Evolutionary conservation across 1,284 basidiomycete species (phyloP).

Genomic region (Erythrobasidium hasegawianum): DNA sequence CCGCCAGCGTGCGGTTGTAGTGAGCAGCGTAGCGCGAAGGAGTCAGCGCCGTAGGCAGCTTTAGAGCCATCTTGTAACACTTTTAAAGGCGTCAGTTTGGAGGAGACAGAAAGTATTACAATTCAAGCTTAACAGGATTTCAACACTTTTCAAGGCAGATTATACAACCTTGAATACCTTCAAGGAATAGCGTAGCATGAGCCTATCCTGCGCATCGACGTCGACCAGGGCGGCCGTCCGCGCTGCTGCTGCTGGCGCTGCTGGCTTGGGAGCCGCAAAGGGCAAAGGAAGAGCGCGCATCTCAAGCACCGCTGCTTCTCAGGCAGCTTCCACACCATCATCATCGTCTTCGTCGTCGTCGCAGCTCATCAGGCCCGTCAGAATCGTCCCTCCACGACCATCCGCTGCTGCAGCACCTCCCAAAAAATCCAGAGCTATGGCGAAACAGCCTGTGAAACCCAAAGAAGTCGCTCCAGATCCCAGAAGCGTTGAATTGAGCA

Average conservation of each 20-base stretch:
- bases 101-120: too few species aligned
- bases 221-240: constrained; percentile 5
- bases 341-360: constrained; percentile 20
- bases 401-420: not conserved
- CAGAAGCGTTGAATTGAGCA: constrained; percentile 15
- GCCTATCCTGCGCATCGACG: not conserved
- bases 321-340: constrained; percentile 29
- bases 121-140: too few species aligned
- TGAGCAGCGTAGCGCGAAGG: constrained; percentile 56
- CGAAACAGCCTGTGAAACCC: constrained; percentile 9
- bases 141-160: too few species aligned
- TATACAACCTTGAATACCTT: too few species aligned
- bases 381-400: constrained; percentile 26
- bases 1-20: constrained; percentile 75
- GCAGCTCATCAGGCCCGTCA: constrained; percentile 26
- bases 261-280: not conserved
- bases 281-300: not conserved
- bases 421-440: constrained; percentile 11
- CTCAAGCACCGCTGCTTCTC: constrained; percentile 1
- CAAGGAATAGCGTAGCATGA: not conserved
- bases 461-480: constrained; percentile 6
- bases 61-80: too few species aligned
- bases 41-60: constrained; percentile 7
- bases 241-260: constrained; percentile 1
- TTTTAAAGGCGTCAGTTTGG: too few species aligned